Conservation (phyloP, 2,329 filamentous ascomycete species). For the Neonectria coccinea region DNA sequence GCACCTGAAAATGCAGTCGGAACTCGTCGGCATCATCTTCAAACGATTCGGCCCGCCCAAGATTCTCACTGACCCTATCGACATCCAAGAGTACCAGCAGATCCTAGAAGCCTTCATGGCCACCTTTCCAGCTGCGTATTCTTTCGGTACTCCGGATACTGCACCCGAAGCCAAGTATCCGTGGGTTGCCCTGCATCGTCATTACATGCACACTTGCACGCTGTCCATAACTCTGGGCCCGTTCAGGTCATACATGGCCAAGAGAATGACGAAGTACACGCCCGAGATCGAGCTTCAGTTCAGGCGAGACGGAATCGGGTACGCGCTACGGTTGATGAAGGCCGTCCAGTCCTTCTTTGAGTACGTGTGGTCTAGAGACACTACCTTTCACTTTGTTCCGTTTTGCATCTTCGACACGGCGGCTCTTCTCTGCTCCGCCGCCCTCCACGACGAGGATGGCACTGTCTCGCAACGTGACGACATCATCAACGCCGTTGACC, state of each 20-base stretch:
- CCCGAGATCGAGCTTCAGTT: conserved; percentile 51
- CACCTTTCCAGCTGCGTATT: conserved; percentile 56
- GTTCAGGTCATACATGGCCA: conserved; percentile 59
- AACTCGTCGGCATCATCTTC: conserved; percentile 48
- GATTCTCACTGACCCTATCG: conserved; percentile 42
- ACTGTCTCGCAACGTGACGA: conserved; percentile 55
- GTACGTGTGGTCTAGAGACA: conserved; percentile 58
- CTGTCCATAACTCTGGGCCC: conserved; percentile 60
- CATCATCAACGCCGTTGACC: conserved; percentile 54
- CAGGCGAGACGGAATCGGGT: conserved; percentile 56
- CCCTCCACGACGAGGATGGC: conserved; percentile 60
- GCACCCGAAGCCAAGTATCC: conserved; percentile 54
- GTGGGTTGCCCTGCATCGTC: conserved; percentile 60
- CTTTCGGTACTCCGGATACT: conserved; percentile 54
- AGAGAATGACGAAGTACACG: conserved; percentile 45
- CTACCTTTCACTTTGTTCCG: conserved; percentile 62
- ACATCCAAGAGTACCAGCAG: conserved; percentile 49
- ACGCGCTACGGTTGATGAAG: conserved; percentile 56
- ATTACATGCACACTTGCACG: conserved; percentile 58
- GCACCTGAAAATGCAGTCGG: conserved; percentile 53
- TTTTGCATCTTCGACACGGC: conserved; percentile 65
- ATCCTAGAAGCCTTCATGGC: conserved; percentile 57
- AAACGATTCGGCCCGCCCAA: conserved; percentile 48
- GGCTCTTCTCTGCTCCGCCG: conserved; percentile 62
- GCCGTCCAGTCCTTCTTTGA: conserved; percentile 57